Percentiles rank a stretch among this genome's conserved stretches.
These are phyloP conservation scores for Verticillium zaregamsianum DNA, from an alignment of 2,329 filamentous ascomycete species.

Conservation along the genomic window DNA sequence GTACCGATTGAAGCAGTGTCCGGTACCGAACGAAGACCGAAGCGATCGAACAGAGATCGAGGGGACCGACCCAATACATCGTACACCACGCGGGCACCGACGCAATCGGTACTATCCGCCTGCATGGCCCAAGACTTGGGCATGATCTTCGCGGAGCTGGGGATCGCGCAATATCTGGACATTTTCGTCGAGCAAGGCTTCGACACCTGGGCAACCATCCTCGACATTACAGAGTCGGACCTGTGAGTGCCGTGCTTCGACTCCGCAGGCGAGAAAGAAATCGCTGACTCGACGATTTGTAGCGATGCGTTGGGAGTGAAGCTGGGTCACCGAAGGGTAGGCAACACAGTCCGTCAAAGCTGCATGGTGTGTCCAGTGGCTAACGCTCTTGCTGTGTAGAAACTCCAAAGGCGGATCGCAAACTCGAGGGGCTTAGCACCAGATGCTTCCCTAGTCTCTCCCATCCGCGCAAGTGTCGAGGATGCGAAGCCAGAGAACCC, in stretches of 20 bases:
- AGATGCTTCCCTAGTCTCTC: conserved; percentile 45
- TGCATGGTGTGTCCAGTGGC: not conserved
- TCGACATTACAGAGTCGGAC: conserved; percentile 81
- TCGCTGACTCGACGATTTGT: not conserved
- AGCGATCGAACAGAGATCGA: not conserved
- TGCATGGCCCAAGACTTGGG: conserved; percentile 55
- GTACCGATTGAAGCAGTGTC: not conserved
- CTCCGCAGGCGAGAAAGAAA: not conserved
- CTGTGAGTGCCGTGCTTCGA: conserved; percentile 48
- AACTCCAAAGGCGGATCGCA: conserved; percentile 79
- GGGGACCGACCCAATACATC: not conserved
- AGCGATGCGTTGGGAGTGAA: conserved; percentile 74
- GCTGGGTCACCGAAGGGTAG: conserved; percentile 73
- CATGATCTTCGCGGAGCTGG: conserved; percentile 67
- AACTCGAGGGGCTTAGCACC: conserved; percentile 63
- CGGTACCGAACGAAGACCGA: not conserved
- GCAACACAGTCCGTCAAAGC: conserved; percentile 18
- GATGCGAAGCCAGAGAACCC: conserved; percentile 50
- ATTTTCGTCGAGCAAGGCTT: conserved; percentile 75
- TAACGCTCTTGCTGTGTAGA: conserved; percentile 39
- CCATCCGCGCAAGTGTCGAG: conserved; percentile 47
- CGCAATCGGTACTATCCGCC: conserved; percentile 9
- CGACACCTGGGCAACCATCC: conserved; percentile 77
- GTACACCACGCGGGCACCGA: not conserved
- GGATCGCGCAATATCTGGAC: conserved; percentile 72